Base-by-base conservation (phyloP, 129 eudicot species). In the Lonicera japonica region DNA sequence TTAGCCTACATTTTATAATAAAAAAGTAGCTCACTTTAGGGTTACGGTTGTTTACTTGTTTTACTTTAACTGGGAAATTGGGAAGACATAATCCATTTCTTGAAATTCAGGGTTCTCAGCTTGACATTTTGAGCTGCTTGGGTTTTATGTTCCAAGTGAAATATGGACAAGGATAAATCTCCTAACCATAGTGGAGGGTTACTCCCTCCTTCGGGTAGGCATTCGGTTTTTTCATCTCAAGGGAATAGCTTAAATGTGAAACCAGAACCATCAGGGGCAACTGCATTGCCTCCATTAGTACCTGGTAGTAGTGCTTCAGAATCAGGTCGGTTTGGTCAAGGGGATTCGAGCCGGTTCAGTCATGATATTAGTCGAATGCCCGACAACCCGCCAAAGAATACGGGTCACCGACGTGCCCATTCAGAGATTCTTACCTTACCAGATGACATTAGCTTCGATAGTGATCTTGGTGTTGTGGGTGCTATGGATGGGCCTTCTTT, bases 401-500 rank as follows among this genome's bases (percentile, higher is more conserved):
- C 77, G 60, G 94, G 95, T 1, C 97, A 90, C 69, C 75, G 97
- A 65, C 87, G 97, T 4, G 95, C 97, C 18, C 95, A 90, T 55
- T 90, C 97, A 0, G 97, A 90, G 59, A 83, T 90, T 66, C 82
- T 86, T 11, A 86, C 95, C 21, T 80, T 86, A 22, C 97, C 95
- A 0, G 95, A 90, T 71, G 97, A 90, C 43, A 73, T 90, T 45
- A 87, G 94, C 83, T 90, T 90, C 39, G 97, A 90, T 68, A 80
- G 94, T 51, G 97, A 90, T 77, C 89, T 90, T 56, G 95, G 95
- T 40, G 83, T 90, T n/a, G 94, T 90, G 19, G 91, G 97, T 40
- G 95, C 82, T 13, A 71, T 78, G 14, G 94, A 90, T 59, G 98
- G 95, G 13, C 94, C 89, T 24, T 90, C 95, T 0, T 83, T 79